A percentile compares a stretch with the other conserved stretches of the same genome.
phyloP scores from a whole-genome alignment of 2,329 filamentous ascomycete species.

The Calonectria pseudoreteaudii region DNA sequence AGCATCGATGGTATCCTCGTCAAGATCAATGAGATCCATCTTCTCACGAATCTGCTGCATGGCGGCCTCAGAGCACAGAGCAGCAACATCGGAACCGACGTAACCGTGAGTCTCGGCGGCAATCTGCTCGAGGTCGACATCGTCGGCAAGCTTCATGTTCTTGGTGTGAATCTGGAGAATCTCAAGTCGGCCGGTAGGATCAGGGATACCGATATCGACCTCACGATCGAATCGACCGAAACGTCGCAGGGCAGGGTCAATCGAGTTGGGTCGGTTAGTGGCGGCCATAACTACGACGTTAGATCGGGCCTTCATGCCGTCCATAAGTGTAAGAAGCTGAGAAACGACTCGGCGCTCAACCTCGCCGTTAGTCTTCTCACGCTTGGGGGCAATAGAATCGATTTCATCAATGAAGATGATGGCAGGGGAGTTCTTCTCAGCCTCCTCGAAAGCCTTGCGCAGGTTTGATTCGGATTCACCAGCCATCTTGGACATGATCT shows the following conservation, averaged over 20 bases:
- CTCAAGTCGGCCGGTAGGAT: slow-evolving; percentile 97
- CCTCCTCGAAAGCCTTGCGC: slow-evolving; percentile 99
- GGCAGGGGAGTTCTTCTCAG: slow-evolving; percentile 98
- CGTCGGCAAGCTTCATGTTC: slow-evolving; percentile 99
- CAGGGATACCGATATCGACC: slow-evolving; percentile 97
- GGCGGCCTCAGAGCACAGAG: slow-evolving; percentile 97
- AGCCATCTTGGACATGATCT: slow-evolving; percentile 99
- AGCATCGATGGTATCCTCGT: slow-evolving; percentile 98
- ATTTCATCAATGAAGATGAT: slow-evolving; percentile 99
- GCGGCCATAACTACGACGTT: slow-evolving; percentile 99
- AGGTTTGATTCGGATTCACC: slow-evolving; percentile 99
- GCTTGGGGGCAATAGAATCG: slow-evolving; percentile 98
- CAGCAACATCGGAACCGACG: slow-evolving; percentile 97
- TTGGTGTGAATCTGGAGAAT: slow-evolving; percentile 99
- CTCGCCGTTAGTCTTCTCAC: slow-evolving; percentile 99
- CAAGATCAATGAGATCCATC: slow-evolving; percentile 99
- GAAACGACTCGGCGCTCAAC: slow-evolving; percentile 99
- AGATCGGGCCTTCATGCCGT: slow-evolving; percentile 99
- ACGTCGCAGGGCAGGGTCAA: slow-evolving; percentile 95
- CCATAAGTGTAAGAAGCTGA: slow-evolving; percentile 97
- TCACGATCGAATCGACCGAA: slow-evolving; percentile 99
- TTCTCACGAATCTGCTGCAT: slow-evolving; percentile 99
- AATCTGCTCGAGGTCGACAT: slow-evolving; percentile 96
- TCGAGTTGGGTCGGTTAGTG: slow-evolving; percentile 98
- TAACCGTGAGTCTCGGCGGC: slow-evolving; percentile 99